A percentile compares a stretch with the other conserved stretches of the same genome.
Evolutionary conservation across 2,329 filamentous ascomycete genomes (phyloP).

Genomic region (Aspergillus pseudonomiae): DNA sequence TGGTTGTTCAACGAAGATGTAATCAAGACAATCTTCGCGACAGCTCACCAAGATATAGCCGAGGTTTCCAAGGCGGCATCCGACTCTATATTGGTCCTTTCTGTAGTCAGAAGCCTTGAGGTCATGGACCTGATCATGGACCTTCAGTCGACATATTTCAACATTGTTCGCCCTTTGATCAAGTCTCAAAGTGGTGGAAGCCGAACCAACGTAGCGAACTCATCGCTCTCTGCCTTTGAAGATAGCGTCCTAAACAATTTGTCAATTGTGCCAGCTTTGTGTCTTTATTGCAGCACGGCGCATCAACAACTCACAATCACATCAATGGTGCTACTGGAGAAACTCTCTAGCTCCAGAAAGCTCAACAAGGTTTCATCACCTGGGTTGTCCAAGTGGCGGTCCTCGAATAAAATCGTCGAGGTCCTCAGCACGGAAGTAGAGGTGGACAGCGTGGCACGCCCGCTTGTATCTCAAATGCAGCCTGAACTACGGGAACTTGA

Average conservation of each 20-base stretch:
- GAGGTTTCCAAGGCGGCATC: slow-evolving; percentile 72
- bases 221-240: slow-evolving; percentile 84
- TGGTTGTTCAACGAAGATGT: slow-evolving; percentile 97
- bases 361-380: slow-evolving; percentile 71
- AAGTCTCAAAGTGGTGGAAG: slow-evolving; percentile 66
- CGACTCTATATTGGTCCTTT: slow-evolving; percentile 79
- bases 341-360: slow-evolving; percentile 80
- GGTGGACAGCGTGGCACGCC: slow-evolving; percentile 75
- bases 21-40: slow-evolving; percentile 74
- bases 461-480: slow-evolving; percentile 70
- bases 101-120: slow-evolving; percentile 78
- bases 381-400: slow-evolving; percentile 62
- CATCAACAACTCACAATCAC: slow-evolving; percentile 79
- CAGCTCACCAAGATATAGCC: slow-evolving; percentile 74
- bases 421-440: slow-evolving; percentile 83
- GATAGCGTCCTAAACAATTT: slow-evolving; percentile 85
- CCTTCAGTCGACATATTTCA: slow-evolving; percentile 86
- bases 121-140: slow-evolving; percentile 82
- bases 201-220: slow-evolving; percentile 67
- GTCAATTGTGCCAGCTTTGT: slow-evolving; percentile 76
- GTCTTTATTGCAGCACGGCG: slow-evolving; percentile 82
- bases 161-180: slow-evolving; percentile 80
- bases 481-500: slow-evolving; percentile 71
- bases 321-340: slow-evolving; percentile 80
- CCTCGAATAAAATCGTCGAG: slow-evolving; percentile 82